These are phyloP conservation scores for Macrolepiota albuminosa DNA, from an alignment of 768 basidiomycete genomes.

Conservation along the genomic window DNA sequence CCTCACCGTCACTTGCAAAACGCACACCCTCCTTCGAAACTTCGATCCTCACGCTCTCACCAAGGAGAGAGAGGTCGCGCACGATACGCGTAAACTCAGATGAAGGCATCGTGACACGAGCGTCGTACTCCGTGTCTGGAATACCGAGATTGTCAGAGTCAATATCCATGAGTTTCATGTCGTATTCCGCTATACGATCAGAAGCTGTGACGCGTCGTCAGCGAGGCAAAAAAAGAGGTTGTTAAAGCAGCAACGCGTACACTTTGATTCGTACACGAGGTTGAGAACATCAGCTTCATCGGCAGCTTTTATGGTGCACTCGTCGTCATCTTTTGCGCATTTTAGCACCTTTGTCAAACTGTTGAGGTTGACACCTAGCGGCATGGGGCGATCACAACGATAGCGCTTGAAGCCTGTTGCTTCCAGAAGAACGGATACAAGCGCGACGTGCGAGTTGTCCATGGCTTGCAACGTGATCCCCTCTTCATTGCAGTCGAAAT, in stretches of 20 bases:
- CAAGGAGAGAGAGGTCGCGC: slow-evolving; percentile 83
- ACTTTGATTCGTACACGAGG: slow-evolving; percentile 85
- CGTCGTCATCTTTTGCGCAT: slow-evolving; percentile 95
- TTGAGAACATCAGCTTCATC: slow-evolving; percentile 89
- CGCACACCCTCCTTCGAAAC: slow-evolving; percentile 94
- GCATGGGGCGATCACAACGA: slow-evolving; percentile 94
- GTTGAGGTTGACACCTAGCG: slow-evolving; percentile 80
- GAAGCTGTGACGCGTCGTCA: slow-evolving; percentile 47
- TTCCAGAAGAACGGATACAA: slow-evolving; percentile 83
- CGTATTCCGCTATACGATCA: slow-evolving; percentile 95
- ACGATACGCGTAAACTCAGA: slow-evolving; percentile 90
- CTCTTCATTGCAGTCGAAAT: slow-evolving; percentile 95
- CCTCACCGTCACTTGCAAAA: slow-evolving; percentile 90
- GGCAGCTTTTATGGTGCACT: slow-evolving; percentile 82
- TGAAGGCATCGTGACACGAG: slow-evolving; percentile 82
- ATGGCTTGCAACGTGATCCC: slow-evolving; percentile 95
- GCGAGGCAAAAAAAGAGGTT: background rate
- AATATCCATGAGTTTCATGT: slow-evolving; percentile 99
- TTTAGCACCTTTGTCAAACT: slow-evolving; percentile 94
- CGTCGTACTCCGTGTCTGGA: slow-evolving; percentile 97
- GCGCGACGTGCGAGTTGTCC: slow-evolving; percentile 99
- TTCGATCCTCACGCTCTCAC: slow-evolving; percentile 94
- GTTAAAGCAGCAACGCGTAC: slow-evolving; percentile 31
- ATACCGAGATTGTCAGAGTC: slow-evolving; percentile 93
- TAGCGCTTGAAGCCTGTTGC: slow-evolving; percentile 79